Percentiles rank a stretch among this genome's conserved stretches.
These are phyloP conservation scores for Ensete glaucum DNA, from an alignment of 176 grass and related monocot species.

Conservation along the genomic window DNA sequence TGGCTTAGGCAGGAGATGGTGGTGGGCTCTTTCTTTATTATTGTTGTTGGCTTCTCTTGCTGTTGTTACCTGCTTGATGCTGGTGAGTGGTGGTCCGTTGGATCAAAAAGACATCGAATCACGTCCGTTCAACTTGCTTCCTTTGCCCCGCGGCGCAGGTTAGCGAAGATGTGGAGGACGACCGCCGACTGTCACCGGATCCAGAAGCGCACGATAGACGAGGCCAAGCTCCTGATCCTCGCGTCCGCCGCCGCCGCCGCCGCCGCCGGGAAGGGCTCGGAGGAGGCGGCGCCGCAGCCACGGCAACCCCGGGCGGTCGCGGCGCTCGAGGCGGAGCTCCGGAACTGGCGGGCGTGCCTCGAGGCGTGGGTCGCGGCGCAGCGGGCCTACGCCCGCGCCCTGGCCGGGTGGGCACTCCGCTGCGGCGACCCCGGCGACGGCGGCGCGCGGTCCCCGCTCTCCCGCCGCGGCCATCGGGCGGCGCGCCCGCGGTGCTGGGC, in stretches of 20 bases:
- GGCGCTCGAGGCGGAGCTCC: slow-evolving; percentile 40
- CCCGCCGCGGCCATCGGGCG: slow-evolving; percentile 16
- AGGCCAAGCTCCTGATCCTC: slow-evolving; percentile 46
- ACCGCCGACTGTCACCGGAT: slow-evolving; percentile 57
- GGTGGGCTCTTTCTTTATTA: background rate
- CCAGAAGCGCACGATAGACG: slow-evolving; percentile 64
- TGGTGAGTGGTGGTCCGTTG: background rate
- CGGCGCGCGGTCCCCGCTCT: slow-evolving; percentile 24
- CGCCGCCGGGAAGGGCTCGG: slow-evolving; percentile 9
- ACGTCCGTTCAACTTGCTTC: background rate
- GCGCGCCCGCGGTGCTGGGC: slow-evolving; percentile 12
- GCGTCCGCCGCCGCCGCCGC: slow-evolving; percentile 25
- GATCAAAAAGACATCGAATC: background rate
- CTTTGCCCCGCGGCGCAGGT: slow-evolving; percentile 10
- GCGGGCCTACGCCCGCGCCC: slow-evolving; percentile 52
- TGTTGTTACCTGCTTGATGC: background rate
- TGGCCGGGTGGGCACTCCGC: slow-evolving; percentile 52
- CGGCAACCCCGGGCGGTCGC: slow-evolving; percentile 19
- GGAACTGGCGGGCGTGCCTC: slow-evolving; percentile 41
- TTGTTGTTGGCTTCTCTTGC: background rate
- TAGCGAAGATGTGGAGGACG: slow-evolving; percentile 58
- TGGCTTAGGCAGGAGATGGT: background rate
- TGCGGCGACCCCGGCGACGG: slow-evolving; percentile 29
- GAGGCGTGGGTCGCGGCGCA: slow-evolving; percentile 49
- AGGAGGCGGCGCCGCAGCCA: slow-evolving; percentile 22